A percentile compares a stretch with the other conserved stretches of the same genome.
phyloP scores from a whole-genome alignment of 23 red algal species.

The Agarophyton chilense region DNA sequence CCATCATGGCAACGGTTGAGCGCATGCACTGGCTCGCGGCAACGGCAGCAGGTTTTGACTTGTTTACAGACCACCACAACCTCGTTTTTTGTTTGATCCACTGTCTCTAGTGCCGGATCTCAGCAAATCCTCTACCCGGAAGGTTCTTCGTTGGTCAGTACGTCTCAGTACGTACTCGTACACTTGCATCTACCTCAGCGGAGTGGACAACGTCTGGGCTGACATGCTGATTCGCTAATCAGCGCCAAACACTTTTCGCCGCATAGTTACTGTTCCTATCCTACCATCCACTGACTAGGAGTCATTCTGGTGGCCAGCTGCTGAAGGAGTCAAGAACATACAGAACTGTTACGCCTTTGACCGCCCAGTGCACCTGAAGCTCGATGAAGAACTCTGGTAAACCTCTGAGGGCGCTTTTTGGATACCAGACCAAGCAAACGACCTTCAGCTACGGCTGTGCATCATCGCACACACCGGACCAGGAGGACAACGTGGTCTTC shows the following conservation, averaged over 20 bases:
- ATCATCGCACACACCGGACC: conserved; percentile 15
- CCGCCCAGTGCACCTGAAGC: neutral
- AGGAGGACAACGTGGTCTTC: neutral
- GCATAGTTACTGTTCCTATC: neutral
- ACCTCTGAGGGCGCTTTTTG: conserved; percentile 3
- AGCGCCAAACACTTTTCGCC: neutral
- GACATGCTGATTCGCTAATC: conserved; percentile 35
- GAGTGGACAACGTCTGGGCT: too few species aligned
- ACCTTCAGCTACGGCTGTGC: conserved; percentile 28
- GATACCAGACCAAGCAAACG: conserved; percentile 8
- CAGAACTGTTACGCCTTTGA: neutral
- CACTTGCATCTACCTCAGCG: conserved; percentile 34
- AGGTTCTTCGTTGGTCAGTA: conserved; percentile 29
- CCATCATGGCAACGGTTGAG: conserved; percentile 4
- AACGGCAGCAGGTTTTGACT: neutral
- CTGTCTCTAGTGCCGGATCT: conserved; percentile 40
- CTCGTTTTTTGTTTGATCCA: conserved; percentile 52
- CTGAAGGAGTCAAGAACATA: neutral
- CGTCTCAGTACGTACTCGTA: conserved; percentile 45
- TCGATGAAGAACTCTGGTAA: neutral
- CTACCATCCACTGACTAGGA: neutral
- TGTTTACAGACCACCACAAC: conserved; percentile 48
- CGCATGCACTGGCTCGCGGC: conserved; percentile 41
- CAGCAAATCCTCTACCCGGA: neutral
- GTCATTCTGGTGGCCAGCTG: neutral